Evolutionary conservation across 2,329 filamentous ascomycete species (phyloP), one percentile per base, ranked within the genome.

Genomic region (Byssothecium circinans): DNA sequence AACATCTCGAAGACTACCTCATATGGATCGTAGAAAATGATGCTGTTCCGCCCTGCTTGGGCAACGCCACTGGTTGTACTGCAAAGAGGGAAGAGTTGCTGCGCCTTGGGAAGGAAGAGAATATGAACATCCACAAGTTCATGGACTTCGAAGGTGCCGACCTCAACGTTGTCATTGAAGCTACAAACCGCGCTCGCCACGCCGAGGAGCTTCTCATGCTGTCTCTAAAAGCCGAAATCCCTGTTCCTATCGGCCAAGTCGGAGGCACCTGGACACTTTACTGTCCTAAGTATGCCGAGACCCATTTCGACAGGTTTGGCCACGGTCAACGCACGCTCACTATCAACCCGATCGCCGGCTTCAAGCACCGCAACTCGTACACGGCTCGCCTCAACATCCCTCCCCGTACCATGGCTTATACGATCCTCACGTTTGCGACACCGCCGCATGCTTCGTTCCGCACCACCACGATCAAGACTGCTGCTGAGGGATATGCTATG

Each of bases 361-460:
- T 55, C 30, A 51, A 40, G 10, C 29, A 44, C 10, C n/a, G 42
- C 0, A 41, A 50, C 10, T 22, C 39, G 2, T 68, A 54, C 39
- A 67, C 58, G 1, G 67, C 64, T 4, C 57, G 58, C 2, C 46
- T 69, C 7, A 52, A 30, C 19, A 50, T 67, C 19, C 64, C 64
- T 0, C 65, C 67, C 2, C 62, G 65, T n/a, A 48, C 54, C 4
- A 58, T 62, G 56, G 32, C 54, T 3, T 68, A 48, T 42, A 36
- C 46, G 1, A 52, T 62, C 1, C 43, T 41, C 2, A 14, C 49
- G 0, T 68, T 68, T 27, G 8, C 43, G 1, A 50, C 45, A 1
- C 64, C 64, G 29, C 61, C 64, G 7, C 64, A 69, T 38, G 67
- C 67, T 0, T 54, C 52, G 1, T 67, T 67, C 30, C 57, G 64